Evolutionary conservation across 192 early-diverging fungal species (phyloP), one percentile per base, ranked within the genome.

Genomic region (Coemansia sp.): DNA sequence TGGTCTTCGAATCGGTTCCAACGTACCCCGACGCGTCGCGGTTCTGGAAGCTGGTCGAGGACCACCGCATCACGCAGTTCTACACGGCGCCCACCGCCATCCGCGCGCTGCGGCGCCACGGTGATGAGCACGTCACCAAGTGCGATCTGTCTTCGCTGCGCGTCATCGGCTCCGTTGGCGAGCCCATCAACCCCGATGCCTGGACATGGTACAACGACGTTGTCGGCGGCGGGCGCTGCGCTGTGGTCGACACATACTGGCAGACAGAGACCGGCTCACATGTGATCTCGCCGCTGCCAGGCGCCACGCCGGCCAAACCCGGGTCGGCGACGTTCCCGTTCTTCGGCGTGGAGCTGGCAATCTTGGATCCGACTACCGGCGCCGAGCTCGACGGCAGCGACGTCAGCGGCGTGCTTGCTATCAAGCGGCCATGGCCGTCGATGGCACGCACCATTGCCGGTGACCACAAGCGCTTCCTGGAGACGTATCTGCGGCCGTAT

Each of bases 11-110:
- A 83, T 89, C 88, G 12, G 92, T 95, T 29, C 96, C 96, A 30
- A 94, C 95, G 45, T 97, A 95, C 79, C 96, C 96, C 45, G 89
- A 89, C 46, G 87, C 91, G 31, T 81, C 84, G 53, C 87, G 91
- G 59, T 93, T 87, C 87, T 93, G 92, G 92, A 83, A 90, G 71
- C 80, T 91, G 34, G 87, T 96, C 31, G 90, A 92, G 69, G 88
- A 91, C 49, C 92, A 94, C 87, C 92, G 92, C 81, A 83, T 98
- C 72, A 97, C 95, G 31, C 94, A 95, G 74, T 95, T 98, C 81
- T 98, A 98, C 85, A 98, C 96, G 33, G 96, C 96, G 3, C 96
- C 96, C 37, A 98, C 96, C 30, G 96, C 96, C 57, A 97, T 98
- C 70, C 91, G 96, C 51, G 92, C 95, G n/a, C 85, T 98, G 62